phyloP scores from a whole-genome alignment of 2,329 filamentous ascomycete genomes.

The Fusarium abutilonis region DNA sequence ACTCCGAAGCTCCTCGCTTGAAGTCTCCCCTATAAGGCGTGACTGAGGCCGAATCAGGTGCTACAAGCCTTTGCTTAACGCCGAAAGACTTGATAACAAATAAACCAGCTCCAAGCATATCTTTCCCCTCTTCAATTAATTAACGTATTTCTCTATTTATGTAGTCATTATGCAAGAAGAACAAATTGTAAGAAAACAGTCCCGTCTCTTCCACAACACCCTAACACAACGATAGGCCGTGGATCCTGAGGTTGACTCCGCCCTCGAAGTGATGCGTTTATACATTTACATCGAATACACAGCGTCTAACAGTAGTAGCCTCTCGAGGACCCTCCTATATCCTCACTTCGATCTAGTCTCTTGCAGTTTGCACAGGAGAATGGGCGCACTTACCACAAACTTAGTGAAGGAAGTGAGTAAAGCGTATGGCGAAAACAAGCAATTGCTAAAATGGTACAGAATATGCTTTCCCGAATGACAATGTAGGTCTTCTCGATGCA shows the following conservation, averaged over 20 bases:
- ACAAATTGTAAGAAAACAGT: neutral
- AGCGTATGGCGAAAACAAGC: accelerated
- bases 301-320: neutral
- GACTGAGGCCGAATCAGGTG: conserved; percentile 9
- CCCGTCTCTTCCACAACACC: accelerated
- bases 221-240: neutral
- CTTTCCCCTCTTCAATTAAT: neutral
- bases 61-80: neutral
- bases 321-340: conserved; percentile 20
- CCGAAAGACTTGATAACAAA: neutral
- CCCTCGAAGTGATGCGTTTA: conserved; percentile 14
- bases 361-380: conserved; percentile 26
- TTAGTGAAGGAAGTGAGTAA: conserved; percentile 27
- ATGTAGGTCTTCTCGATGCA: neutral
- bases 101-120: neutral
- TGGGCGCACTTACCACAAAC: conserved; percentile 25
- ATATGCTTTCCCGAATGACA: conserved; percentile 33
- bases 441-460: neutral
- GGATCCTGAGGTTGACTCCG: conserved; percentile 22
- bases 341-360: conserved; percentile 23
- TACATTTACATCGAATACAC: too few relatives aligned
- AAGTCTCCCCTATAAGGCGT: neutral
- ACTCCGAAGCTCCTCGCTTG: neutral
- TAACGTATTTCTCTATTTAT: neutral
- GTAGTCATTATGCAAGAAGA: conserved; percentile 10